Base-by-base conservation (phyloP, 192 early-diverging fungal genomes). In the Pilaira anomala region DNA sequence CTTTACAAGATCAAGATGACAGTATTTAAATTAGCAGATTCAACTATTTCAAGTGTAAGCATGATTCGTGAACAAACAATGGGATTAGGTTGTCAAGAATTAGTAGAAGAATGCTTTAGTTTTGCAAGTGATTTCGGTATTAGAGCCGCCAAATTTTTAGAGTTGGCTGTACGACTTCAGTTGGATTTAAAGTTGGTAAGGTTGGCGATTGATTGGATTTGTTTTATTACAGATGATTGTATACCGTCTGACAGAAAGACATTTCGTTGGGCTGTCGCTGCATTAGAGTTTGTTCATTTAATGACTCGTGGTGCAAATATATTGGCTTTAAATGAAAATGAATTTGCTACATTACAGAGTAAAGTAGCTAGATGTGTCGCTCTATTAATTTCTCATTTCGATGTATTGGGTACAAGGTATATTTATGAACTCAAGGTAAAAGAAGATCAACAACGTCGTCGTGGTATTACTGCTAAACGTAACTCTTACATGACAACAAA, bases 191-290 rank as follows among this genome's bases (percentile, higher is more conserved):
- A 85, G 24, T 71, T 95, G 33, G 69, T 90, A 18, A 80, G 80
- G 3, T 80, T 95, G 55, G 80, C 88, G 12, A 89, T 91, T n/a
- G 87, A 91, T 46, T 95, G 93, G 93, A 85, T 90, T 52, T 86
- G 87, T 50, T 95, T 95, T 66, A 90, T 93, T 48, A 86, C 83
- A 30, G 85, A 89, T 61, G 90, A 95, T 64, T 91, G 91, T 67
- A 76, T 83, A 56, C 89, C 88, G 7, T 86, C 85, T 24, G 89
- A 93, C 58, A 78, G 90, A 19, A 84, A 86, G 29, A 91, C 90
- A 6, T 91, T 89, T 79, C 78, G 89, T 45, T 92, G 91, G 93
- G 87, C 88, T 3, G 87, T 96, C 36, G 72, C 83, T 46, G 93
- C 92, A 3, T 78, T 96, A 2, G 90, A 93, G 69, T 90, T 91